Evolutionary conservation across 371 early-diverging fungal genomes (phyloP).

Genomic region (Amoeboaphelidium protococcarum): DNA sequence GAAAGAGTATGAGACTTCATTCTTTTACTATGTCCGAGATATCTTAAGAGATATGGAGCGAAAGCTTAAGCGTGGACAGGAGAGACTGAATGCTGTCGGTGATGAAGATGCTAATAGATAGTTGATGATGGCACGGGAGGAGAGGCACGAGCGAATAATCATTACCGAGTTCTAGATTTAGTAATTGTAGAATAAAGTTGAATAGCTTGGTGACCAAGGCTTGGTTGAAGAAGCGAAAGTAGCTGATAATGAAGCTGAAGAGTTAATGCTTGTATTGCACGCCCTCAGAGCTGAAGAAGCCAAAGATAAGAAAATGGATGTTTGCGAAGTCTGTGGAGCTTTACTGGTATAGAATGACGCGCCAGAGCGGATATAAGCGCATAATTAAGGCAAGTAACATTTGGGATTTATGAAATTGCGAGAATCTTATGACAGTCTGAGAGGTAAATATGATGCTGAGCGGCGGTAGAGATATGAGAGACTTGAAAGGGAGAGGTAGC

Average conservation of each 20-base stretch:
- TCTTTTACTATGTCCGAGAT: conserved; percentile 30
- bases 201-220: not conserved
- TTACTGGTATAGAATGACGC: conserved; percentile 59
- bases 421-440: conserved; percentile 47
- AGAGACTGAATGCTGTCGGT: too few species aligned
- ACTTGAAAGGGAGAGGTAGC: too few species aligned
- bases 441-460: too few species aligned
- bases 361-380: conserved; percentile 52
- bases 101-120: too few species aligned
- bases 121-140: conserved; percentile 29
- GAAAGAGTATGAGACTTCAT: conserved; percentile 31
- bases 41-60: conserved; percentile 34
- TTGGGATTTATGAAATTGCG: conserved; percentile 55
- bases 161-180: too few species aligned
- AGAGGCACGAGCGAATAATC: too few species aligned
- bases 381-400: conserved; percentile 66
- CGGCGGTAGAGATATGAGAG: too few species aligned
- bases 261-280: conserved; percentile 31
- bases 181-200: conserved; percentile 1
- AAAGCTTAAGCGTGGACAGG: conserved; percentile 49
- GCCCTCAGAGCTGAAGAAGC: too few species aligned
- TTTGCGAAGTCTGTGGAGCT: conserved; percentile 70
- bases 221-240: conserved; percentile 23
- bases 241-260: conserved; percentile 22
- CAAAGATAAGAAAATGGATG: conserved; percentile 57